These are phyloP conservation scores for Populus hybrid DNA, from an alignment of 441 rosid genomes.

Conservation along the genomic window DNA sequence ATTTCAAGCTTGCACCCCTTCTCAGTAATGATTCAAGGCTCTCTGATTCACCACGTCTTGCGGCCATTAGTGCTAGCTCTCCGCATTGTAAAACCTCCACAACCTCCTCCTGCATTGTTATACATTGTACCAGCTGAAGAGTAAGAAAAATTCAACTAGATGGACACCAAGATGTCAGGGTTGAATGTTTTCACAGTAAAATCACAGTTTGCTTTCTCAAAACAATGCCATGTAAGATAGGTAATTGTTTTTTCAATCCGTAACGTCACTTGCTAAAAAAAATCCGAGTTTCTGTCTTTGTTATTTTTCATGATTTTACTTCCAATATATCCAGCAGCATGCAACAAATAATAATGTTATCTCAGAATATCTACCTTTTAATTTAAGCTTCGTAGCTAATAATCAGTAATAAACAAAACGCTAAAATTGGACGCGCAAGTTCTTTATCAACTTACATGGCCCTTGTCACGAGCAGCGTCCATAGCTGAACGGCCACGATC, in stretches of 20 bases:
- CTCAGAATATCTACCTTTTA: not conserved
- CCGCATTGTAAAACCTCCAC: slow-evolving; percentile 35
- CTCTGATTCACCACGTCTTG: slow-evolving; percentile 37
- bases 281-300: not conserved
- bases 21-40: slow-evolving; percentile 23
- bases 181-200: not conserved
- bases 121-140: not conserved
- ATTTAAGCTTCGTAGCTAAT: not conserved
- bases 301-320: not conserved
- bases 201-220: not conserved
- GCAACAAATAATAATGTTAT: not conserved
- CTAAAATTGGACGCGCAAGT: not conserved
- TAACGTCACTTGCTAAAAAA: not conserved
- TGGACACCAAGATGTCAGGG: not conserved
- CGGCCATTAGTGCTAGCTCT: slow-evolving; percentile 40
- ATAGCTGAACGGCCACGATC: slow-evolving; percentile 45
- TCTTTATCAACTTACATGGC: slow-evolving; percentile 30
- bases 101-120: slow-evolving; percentile 25
- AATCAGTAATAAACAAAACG: not conserved
- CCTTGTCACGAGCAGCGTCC: slow-evolving; percentile 37
- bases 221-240: too few relatives aligned
- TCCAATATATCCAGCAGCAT: not conserved
- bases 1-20: slow-evolving; percentile 26
- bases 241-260: too few relatives aligned
- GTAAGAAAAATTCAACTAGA: not conserved